phyloP scores from a whole-genome alignment of 768 basidiomycete species.

The Goffeauzyma gilvescens region DNA sequence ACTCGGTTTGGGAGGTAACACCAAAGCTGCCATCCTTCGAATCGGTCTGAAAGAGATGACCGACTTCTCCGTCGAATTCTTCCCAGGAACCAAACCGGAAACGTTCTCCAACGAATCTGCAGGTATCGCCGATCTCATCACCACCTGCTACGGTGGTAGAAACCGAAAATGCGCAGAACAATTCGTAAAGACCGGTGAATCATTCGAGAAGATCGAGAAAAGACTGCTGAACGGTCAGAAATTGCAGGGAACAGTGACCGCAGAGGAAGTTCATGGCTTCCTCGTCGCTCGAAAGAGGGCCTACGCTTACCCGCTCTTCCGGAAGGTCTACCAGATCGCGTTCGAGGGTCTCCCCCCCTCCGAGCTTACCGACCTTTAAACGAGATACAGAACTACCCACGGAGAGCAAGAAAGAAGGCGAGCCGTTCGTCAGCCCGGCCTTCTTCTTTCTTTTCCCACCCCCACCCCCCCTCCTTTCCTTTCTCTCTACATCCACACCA shows the following conservation, averaged over 20 bases:
- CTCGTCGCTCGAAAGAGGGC: constrained; percentile 30
- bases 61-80: constrained; percentile 35
- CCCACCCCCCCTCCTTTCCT: too few relatives aligned
- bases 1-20: constrained; percentile 34
- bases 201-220: constrained; percentile 35
- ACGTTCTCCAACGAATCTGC: constrained; percentile 28
- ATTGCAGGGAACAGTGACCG: constrained; percentile 35
- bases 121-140: constrained; percentile 37
- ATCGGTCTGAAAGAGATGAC: constrained; percentile 38
- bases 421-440: too few relatives aligned
- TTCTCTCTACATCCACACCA: too few relatives aligned
- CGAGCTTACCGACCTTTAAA: constrained; percentile 14
- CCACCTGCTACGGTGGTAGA: constrained; percentile 30
- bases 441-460: too few relatives aligned
- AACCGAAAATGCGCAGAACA: constrained; percentile 34
- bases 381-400: too few relatives aligned
- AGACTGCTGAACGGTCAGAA: constrained; percentile 36
- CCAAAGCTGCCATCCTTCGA: constrained; percentile 37
- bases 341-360: constrained; percentile 23
- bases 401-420: not conserved
- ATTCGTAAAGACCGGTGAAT: constrained; percentile 34
- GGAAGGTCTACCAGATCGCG: constrained; percentile 29
- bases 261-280: constrained; percentile 35
- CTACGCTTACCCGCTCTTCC: constrained; percentile 30
- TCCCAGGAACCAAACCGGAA: constrained; percentile 31